Evolutionary conservation across 2,329 filamentous ascomycete genomes (phyloP).

Genomic region (Elsinoe arachidis): DNA sequence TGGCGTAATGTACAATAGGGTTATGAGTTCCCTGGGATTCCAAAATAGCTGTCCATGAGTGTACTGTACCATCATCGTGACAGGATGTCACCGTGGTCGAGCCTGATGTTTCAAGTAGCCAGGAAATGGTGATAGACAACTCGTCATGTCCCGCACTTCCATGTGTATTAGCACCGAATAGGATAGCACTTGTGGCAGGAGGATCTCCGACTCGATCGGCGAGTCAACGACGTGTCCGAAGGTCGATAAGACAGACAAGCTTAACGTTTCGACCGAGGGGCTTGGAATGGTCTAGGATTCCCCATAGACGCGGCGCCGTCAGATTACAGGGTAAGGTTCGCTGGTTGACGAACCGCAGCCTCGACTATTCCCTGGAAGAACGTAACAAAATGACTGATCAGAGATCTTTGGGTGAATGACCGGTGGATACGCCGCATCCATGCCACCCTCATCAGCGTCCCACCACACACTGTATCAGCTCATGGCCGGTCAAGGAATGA

Average conservation of each 20-base stretch:
- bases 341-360: not conserved
- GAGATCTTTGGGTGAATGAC: not conserved
- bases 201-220: not conserved
- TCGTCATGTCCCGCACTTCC: not conserved
- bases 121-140: not conserved
- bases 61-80: not conserved
- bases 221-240: conserved; percentile 1
- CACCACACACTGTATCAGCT: too few relatives aligned
- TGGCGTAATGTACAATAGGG: conserved; percentile 1
- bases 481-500: not conserved
- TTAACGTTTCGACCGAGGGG: not conserved
- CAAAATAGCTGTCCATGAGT: not conserved
- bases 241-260: not conserved
- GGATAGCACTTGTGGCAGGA: not conserved
- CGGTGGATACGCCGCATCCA: not conserved
- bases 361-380: not conserved
- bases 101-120: not conserved
- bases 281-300: not conserved
- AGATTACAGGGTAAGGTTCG: not conserved
- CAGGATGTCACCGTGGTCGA: not conserved
- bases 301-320: not conserved
- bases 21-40: not conserved
- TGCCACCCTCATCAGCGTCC: too few relatives aligned
- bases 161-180: not conserved
- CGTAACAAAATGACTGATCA: not conserved